A percentile compares a stretch with the other conserved stretches of the same genome.
phyloP scores from a whole-genome alignment of 2,329 filamentous ascomycete genomes.

The Aspergillus fischeri region DNA sequence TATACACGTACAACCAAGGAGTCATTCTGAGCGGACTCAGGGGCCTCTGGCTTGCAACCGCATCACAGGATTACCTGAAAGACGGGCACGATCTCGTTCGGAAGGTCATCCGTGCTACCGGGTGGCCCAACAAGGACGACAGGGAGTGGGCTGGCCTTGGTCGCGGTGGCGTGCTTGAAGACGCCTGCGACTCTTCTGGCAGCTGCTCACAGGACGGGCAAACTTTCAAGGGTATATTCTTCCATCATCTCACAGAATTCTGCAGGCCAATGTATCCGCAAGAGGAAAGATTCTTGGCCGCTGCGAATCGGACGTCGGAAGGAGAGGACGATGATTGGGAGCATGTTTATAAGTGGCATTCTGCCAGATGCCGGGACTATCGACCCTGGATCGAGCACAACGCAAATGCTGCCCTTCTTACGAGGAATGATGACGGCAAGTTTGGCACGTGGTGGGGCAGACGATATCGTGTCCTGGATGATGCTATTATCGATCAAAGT shows the following conservation, averaged over 20 bases:
- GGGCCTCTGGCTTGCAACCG: constrained; percentile 74
- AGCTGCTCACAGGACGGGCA: constrained; percentile 79
- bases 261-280: constrained; percentile 61
- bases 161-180: constrained; percentile 74
- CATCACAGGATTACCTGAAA: constrained; percentile 63
- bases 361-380: constrained; percentile 61
- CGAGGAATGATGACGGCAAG: constrained; percentile 61
- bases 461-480: constrained; percentile 20
- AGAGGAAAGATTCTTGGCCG: constrained; percentile 43
- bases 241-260: constrained; percentile 79
- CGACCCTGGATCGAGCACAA: constrained; percentile 75
- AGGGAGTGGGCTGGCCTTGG: constrained; percentile 70
- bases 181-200: constrained; percentile 71
- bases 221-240: constrained; percentile 93
- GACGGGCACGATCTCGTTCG: constrained; percentile 77
- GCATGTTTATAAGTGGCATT: constrained; percentile 50
- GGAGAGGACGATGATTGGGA: constrained; percentile 41
- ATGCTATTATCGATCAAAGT: constrained; percentile 17
- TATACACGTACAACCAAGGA: constrained; percentile 95
- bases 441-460: constrained; percentile 87
- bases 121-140: constrained; percentile 54
- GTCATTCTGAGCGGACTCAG: constrained; percentile 79
- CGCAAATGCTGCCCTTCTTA: constrained; percentile 66
- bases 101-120: constrained; percentile 72
- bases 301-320: constrained; percentile 19